Evolutionary conservation across 305 asterid genomes (phyloP), one percentile per base, ranked within the genome.

Genomic region (Plantago coronopus): DNA sequence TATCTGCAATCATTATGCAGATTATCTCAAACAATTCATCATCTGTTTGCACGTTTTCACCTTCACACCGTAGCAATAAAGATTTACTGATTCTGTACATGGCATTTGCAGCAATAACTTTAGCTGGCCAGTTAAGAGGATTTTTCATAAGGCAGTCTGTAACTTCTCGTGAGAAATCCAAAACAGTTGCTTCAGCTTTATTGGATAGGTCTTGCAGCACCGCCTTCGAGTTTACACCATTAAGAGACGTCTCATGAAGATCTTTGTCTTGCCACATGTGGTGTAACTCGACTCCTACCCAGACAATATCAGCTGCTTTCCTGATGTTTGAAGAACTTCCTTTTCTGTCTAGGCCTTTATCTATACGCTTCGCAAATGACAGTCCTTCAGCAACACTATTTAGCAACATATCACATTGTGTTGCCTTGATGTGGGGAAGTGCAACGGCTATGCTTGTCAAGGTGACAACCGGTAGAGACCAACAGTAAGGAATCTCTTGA

Each of bases 391-490:
- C 67, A 31, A 78, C 79, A 37, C 82, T 68, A 54, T 47, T 57
- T 29, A 76, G 47, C 22, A 78, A 54, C 9, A 19, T 53, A 1
- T 25, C 25, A 15, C 58, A 22, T 75, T 63, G 54, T 10, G 45
- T 66, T 14, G 67, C 67, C 7, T 74, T 66, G 15, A 62, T 59
- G 48, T 74, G 65, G 5, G 82, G 84, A 66, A 81, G 81, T 49
- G 84, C 72, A 57, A 76, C 58, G 5, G 84, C 81, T 13, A 81
- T 76, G 31, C 71, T 74, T 46, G 87, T 74, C n/a, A 78, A 58
- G 20, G 77, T 76, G 43, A 81, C 84, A 47, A 78, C 60, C 11
- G 75, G 74, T 57, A 81, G 63, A 59, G 73, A 71, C 84, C 87
- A 81, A 65, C 80, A 77, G 34, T 72, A 67, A n/a, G 65, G 80